Base-by-base conservation (phyloP, 345 rosid species). In the Hypericum perforatum region DNA sequence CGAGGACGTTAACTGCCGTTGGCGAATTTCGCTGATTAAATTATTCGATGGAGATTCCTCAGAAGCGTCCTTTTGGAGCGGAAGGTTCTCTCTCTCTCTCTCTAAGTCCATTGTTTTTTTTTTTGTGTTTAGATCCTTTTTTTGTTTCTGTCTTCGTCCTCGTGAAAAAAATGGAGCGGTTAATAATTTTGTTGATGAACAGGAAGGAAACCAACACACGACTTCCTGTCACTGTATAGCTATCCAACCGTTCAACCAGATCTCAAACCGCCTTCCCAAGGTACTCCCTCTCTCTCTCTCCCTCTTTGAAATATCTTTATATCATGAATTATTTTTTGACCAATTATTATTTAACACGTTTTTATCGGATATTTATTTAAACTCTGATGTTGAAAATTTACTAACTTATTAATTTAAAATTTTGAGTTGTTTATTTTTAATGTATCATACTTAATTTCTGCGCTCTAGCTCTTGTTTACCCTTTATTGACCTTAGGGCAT, bases 171-270 rank as follows among this genome's bases (percentile, higher is more conserved):
- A 3, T n/a, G 6, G 32, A 22, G 32, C 32, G 32, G 32, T 22
- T 22, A 22, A 22, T 1, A 22, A n/a, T n/a, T n/a, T 29, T 39
- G 32, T 22, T 65, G 63, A 69, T 73, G 37, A 49, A 64, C 88
- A 92, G 97, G 91, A 63, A 84, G 81, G 72, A 80, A 89, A 80
- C 75, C 95, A 66, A 78, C 84, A 22, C 91, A 82, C 43, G 95
- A 92, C 74, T 89, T 89, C 75, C 78, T 89, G 49, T 84, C 99
- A 54, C 85, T 89, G 68, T 76, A 80, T 89, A 78, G 76, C 66
- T 90, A 81, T 74, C 69, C 98, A 65, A 68, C 81, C 15, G 68
- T 61, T 69, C 95, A 72, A 41, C 81, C 80, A 77, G 89, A 92
- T 78, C 16, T 13, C 32, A 45, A 16, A 45, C 63, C 70, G 54